Evolutionary conservation across 768 basidiomycete species (phyloP), one percentile per base, ranked within the genome.

Genomic region (Leucocoprinus birnbaumii): DNA sequence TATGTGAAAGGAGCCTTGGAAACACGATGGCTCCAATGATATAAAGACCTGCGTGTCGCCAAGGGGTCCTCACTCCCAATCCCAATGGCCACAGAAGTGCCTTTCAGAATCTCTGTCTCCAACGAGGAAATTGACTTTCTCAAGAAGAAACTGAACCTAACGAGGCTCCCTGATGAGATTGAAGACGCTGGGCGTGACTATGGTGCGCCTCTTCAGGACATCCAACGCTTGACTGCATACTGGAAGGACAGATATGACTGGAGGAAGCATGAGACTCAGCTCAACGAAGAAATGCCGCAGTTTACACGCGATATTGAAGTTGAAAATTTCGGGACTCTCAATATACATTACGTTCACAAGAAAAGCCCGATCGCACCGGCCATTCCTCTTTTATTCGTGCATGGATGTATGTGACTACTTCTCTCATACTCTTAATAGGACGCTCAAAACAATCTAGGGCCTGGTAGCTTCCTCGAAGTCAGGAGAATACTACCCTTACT

Each of bases 321-420:
- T 3, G 74, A 77, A 3, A 72, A 68, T 2, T 77, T 75, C 51
- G 80, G 73, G 0, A 51, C 63, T 3, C 55, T 76, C 35, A 71
- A 71, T 53, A 72, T 84, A 6, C 83, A 86, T 58, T 85, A 84
- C 58, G 73, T 84, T 18, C 82, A 84, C 63, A 68, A 79, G 65
- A 74, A 68, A 64, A 83, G 82, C 62, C 27, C 53, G 16, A 55
- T 66, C 0, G 57, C 58, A 2, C 63, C 69, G 24, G 82, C 83
- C 1, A 77, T 85, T 16, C 71, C 71, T 22, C 42, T 72, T 40
- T 44, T 71, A 18, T 71, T 69, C 48, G 66, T 80, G 14, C 83
- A 84, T 57, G 83, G 82, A 18, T 84, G 82, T 71, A 54, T 53
- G 70, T 66, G 18, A 25, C 19, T 13, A 31, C 51, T 26, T 26